Evolutionary conservation across 345 rosid species (phyloP).

Genomic region (Mercurialis annua): DNA sequence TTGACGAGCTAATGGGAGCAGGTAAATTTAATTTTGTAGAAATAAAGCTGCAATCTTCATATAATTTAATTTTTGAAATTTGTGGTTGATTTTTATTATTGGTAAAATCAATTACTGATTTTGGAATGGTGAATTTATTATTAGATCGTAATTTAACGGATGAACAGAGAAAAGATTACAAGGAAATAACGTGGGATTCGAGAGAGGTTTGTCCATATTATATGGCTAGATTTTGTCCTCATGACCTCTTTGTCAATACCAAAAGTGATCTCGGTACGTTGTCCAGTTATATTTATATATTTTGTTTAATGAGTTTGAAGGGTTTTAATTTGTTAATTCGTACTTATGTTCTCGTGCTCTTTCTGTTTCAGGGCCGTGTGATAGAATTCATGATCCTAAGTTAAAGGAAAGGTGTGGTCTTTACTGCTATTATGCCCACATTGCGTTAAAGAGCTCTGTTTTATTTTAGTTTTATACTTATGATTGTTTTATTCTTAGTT

Average conservation of each 20-base stretch:
- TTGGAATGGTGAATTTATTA: constrained; percentile 5
- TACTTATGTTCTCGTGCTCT: constrained; percentile 6
- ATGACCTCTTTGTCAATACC: constrained; percentile 97
- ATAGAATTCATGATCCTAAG: constrained; percentile 87
- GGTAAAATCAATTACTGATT: background rate
- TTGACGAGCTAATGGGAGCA: constrained; percentile 97
- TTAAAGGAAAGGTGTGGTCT: constrained; percentile 75
- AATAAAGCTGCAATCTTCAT: background rate
- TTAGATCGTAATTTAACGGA: constrained; percentile 89
- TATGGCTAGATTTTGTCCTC: constrained; percentile 98
- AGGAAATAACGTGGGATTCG: constrained; percentile 87
- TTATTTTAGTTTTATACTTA: background rate
- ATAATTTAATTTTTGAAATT: background rate
- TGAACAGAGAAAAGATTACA: constrained; percentile 75
- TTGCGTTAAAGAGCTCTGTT: background rate
- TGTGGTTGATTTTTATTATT: background rate
- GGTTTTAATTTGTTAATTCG: background rate
- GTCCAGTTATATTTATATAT: background rate
- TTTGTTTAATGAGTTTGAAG: background rate
- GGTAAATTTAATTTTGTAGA: constrained; percentile 33
- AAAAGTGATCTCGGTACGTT: constrained; percentile 90
- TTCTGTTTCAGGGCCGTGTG: constrained; percentile 66
- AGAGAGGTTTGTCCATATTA: constrained; percentile 87
- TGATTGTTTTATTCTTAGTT: background rate
- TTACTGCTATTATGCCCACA: background rate